Evolutionary conservation across 495 filamentous ascomycete species (phyloP).

Genomic region (Penicillium ochrochloron): DNA sequence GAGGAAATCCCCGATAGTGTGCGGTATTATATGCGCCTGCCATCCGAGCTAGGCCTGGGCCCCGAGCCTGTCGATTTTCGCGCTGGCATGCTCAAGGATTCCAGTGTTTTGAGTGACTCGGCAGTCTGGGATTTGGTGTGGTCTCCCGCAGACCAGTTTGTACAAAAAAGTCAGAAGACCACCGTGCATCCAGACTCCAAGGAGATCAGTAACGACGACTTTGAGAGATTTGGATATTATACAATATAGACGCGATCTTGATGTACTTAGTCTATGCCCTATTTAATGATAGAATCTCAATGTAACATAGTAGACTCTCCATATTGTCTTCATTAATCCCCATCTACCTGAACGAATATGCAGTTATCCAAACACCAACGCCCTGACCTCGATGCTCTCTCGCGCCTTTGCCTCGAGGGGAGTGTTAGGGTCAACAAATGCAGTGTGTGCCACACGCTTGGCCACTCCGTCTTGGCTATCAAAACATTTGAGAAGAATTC

Average conservation of each 20-base stretch:
- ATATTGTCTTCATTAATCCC: background rate
- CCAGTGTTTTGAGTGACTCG: constrained; percentile 27
- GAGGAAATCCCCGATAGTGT: constrained; percentile 87
- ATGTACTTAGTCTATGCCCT: background rate
- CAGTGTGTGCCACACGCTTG: background rate
- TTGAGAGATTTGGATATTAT: constrained; percentile 7
- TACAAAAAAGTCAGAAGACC: background rate
- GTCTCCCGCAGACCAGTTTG: constrained; percentile 29
- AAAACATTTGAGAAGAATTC: constrained; percentile 7
- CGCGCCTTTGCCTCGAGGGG: background rate
- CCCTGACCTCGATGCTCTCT: background rate
- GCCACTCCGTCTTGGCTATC: background rate
- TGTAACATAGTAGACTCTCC: background rate
- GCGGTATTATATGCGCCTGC: constrained; percentile 79
- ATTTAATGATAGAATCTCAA: constrained; percentile 7
- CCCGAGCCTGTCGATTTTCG: constrained; percentile 41
- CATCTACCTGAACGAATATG: too few species aligned
- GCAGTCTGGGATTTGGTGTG: constrained; percentile 37
- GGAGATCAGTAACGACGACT: background rate
- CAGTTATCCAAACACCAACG: background rate
- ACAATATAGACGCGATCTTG: constrained; percentile 1
- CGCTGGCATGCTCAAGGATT: constrained; percentile 33
- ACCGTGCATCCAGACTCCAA: background rate
- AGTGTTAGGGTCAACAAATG: background rate
- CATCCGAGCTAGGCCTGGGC: constrained; percentile 54